Conservation (phyloP, 495 filamentous ascomycete genomes). For the Neurospora sp. region DNA sequence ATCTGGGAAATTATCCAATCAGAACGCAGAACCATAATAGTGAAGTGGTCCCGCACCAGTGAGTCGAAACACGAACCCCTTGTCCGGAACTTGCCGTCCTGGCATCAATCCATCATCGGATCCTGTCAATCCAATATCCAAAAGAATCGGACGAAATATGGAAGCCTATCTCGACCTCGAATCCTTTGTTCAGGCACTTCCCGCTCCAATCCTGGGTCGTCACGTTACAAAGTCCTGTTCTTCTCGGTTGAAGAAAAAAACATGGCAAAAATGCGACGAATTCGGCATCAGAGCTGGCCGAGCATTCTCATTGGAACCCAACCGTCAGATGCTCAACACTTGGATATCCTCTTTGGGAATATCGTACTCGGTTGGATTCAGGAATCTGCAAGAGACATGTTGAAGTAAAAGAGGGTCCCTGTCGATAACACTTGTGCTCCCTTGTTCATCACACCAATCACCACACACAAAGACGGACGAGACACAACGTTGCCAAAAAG, state of each 20-base stretch:
- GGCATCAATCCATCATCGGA: neutral
- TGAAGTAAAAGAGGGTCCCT: neutral
- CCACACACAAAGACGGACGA: neutral
- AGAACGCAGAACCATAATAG: constrained; percentile 1
- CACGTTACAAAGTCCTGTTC: neutral
- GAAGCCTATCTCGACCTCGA: neutral
- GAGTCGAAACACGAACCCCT: constrained; percentile 16
- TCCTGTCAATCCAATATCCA: neutral
- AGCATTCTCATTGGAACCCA: neutral
- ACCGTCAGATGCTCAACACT: neutral
- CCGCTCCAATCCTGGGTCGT: neutral
- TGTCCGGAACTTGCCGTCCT: neutral
- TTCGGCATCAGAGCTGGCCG: neutral
- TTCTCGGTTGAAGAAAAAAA: neutral
- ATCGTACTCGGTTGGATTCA: neutral
- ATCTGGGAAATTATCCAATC: constrained; percentile 15
- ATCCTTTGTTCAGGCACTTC: neutral
- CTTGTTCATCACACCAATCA: neutral
- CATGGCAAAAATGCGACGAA: neutral
- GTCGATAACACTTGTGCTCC: neutral
- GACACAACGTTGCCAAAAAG: neutral
- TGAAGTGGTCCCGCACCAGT: constrained; percentile 10
- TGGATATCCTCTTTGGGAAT: neutral
- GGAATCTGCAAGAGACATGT: neutral
- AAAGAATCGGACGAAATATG: neutral